Evolutionary conservation across 2,329 filamentous ascomycete genomes (phyloP).

Genomic region (Arthrobotrys pseudoclavata): DNA sequence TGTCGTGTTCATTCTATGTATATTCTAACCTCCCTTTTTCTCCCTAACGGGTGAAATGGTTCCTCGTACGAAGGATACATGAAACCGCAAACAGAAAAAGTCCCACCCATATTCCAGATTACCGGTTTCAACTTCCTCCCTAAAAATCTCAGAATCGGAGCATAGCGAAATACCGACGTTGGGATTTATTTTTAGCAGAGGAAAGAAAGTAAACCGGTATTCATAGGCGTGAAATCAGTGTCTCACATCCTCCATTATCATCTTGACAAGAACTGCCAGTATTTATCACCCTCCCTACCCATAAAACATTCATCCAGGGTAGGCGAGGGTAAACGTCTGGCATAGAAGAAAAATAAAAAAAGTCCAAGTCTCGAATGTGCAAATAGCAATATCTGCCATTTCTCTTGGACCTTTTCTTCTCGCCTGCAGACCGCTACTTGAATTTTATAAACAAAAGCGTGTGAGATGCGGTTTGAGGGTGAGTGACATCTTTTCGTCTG

Average conservation of each 20-base stretch:
- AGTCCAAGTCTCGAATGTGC: constrained; percentile 2
- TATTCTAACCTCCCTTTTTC: constrained; percentile 54
- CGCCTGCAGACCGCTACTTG: constrained; percentile 60
- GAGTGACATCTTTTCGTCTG: constrained; percentile 37
- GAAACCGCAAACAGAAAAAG: constrained; percentile 24
- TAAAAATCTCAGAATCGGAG: no score
- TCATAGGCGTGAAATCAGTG: constrained; percentile 45
- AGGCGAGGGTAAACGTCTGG: constrained; percentile 60
- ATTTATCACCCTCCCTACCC: constrained; percentile 61
- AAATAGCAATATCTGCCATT: background rate
- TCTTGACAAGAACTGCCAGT: constrained; percentile 36
- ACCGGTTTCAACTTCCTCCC: background rate
- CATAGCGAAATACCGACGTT: background rate
- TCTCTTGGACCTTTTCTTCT: constrained; percentile 7
- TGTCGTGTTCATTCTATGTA: constrained; percentile 59
- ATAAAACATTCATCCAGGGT: constrained; percentile 55
- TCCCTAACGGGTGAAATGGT: constrained; percentile 30
- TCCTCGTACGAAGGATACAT: constrained; percentile 47
- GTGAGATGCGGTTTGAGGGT: constrained; percentile 59
- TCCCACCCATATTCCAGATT: constrained; percentile 3
- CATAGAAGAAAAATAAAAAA: constrained; percentile 44
- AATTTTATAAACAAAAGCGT: constrained; percentile 23
- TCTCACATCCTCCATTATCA: background rate
- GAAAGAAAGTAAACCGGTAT: background rate
- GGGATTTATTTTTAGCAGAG: background rate